A percentile compares a stretch with the other conserved stretches of the same genome.
Conservation (phyloP, 23 red algal genomes). For the Gracilaria caudata region DNA sequence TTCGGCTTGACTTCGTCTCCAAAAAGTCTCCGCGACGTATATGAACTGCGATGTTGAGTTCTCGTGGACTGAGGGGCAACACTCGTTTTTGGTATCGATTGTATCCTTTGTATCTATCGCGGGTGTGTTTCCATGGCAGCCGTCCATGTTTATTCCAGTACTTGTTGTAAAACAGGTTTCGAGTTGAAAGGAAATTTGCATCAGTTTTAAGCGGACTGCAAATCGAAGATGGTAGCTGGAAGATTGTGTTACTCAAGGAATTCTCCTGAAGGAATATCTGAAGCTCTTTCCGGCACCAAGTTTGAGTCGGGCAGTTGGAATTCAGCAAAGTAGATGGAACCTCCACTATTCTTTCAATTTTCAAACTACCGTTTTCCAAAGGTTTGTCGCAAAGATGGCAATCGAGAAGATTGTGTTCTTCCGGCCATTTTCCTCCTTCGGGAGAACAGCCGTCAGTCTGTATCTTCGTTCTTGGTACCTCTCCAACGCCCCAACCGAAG, state of each 20-base stretch:
- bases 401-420: background rate
- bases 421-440: conserved; percentile 24
- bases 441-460: conserved; percentile 42
- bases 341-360: conserved; percentile 47
- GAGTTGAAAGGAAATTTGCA: conserved; percentile 43
- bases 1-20: background rate
- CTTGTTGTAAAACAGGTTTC: conserved; percentile 48
- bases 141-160: conserved; percentile 61
- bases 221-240: conserved; percentile 18
- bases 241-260: conserved; percentile 35
- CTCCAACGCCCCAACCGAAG: conserved; percentile 61
- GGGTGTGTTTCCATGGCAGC: conserved; percentile 9
- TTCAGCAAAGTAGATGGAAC: conserved; percentile 18
- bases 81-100: background rate
- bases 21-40: conserved; percentile 66
- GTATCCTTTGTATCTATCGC: background rate
- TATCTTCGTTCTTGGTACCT: conserved; percentile 45
- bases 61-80: background rate
- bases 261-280: conserved; percentile 29
- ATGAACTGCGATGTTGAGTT: conserved; percentile 68
- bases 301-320: conserved; percentile 6
- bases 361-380: conserved; percentile 9
- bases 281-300: conserved; percentile 19
- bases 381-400: conserved; percentile 47
- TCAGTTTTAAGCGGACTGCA: conserved; percentile 46